A percentile compares a stretch with the other conserved stretches of the same genome.
Evolutionary conservation across 805 yeast species (phyloP).

Genomic region (Ogataea trehalophila): DNA sequence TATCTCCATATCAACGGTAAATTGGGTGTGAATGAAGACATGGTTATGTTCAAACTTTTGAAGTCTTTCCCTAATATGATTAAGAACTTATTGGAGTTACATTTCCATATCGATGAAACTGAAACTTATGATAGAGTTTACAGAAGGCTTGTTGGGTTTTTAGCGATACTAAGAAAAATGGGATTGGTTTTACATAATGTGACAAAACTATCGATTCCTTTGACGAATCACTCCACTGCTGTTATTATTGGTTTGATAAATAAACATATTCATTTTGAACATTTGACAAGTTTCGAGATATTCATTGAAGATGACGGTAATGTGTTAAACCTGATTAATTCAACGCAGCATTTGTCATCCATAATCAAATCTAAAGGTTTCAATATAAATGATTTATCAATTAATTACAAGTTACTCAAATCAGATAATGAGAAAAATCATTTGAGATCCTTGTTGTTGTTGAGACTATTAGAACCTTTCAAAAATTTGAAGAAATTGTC

Average conservation of each 20-base stretch:
- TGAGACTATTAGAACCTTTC: conserved; percentile 27
- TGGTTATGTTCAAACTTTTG: conserved; percentile 27
- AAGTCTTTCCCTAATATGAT: conserved; percentile 26
- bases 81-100: conserved; percentile 20
- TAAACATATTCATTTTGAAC: conserved; percentile 28
- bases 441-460: conserved; percentile 28
- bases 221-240: conserved; percentile 30
- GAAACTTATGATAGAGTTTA: conserved; percentile 25
- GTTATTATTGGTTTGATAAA: conserved; percentile 25
- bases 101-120: conserved; percentile 21
- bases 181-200: conserved; percentile 23
- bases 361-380: conserved; percentile 21
- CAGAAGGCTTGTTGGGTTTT: conserved; percentile 30
- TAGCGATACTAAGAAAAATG: conserved; percentile 30
- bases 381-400: conserved; percentile 19
- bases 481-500: conserved; percentile 15
- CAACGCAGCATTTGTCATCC: conserved; percentile 24
- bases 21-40: conserved; percentile 31
- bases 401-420: conserved; percentile 22
- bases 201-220: conserved; percentile 22
- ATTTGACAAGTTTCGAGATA: conserved; percentile 22
- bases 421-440: conserved; percentile 30
- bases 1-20: conserved; percentile 22
- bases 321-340: conserved; percentile 24
- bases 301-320: conserved; percentile 29